Evolutionary conservation across 331 rosid species (phyloP).

Genomic region (Dryas integrifolia): DNA sequence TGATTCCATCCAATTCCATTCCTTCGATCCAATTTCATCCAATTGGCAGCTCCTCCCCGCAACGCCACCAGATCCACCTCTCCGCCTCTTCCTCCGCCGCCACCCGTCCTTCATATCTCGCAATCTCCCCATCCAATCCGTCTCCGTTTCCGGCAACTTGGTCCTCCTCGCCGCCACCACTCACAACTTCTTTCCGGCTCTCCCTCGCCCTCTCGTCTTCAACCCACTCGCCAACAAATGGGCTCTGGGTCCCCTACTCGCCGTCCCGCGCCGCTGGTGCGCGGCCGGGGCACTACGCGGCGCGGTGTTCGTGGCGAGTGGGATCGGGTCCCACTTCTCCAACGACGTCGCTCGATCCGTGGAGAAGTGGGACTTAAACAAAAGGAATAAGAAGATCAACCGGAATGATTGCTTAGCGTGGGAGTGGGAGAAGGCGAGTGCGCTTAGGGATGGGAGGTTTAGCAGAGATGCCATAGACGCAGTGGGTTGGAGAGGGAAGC

Average conservation of each 20-base stretch:
- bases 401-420: background rate
- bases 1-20: constrained; percentile 33
- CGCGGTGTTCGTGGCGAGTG: constrained; percentile 62
- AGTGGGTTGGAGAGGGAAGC: constrained; percentile 71
- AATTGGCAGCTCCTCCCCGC: constrained; percentile 51
- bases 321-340: constrained; percentile 69
- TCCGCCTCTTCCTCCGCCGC: constrained; percentile 51
- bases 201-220: constrained; percentile 62
- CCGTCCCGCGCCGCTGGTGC: constrained; percentile 77
- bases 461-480: constrained; percentile 85
- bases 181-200: constrained; percentile 49
- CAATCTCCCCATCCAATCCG: constrained; percentile 58
- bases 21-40: constrained; percentile 61
- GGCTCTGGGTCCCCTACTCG: constrained; percentile 49
- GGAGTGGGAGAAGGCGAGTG: constrained; percentile 48
- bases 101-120: constrained; percentile 87
- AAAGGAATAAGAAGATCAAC: background rate
- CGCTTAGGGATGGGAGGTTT: constrained; percentile 49
- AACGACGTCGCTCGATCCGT: constrained; percentile 45
- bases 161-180: constrained; percentile 72
- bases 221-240: constrained; percentile 39
- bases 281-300: constrained; percentile 40
- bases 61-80: constrained; percentile 40
- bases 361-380: constrained; percentile 45
- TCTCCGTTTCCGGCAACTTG: constrained; percentile 45